A percentile compares a stretch with the other conserved stretches of the same genome.
These are phyloP conservation scores for Onygenales sp. DNA, from an alignment of 2,329 filamentous ascomycete species.

Conservation along the genomic window DNA sequence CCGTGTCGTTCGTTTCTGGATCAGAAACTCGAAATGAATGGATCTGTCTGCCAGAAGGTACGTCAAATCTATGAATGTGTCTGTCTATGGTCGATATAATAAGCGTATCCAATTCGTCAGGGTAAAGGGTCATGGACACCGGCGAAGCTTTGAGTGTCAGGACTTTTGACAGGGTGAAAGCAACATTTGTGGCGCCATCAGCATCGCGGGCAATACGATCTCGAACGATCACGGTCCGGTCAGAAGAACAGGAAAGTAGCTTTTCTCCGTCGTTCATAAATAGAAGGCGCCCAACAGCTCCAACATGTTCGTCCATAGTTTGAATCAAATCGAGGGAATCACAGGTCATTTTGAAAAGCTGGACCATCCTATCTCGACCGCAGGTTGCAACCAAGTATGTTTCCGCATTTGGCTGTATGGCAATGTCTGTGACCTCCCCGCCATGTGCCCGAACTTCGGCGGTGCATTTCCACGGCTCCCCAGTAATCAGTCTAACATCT, in stretches of 20 bases:
- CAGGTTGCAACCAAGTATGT: slow-evolving; percentile 67
- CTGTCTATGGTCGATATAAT: slow-evolving; percentile 55
- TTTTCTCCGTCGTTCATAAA: slow-evolving; percentile 62
- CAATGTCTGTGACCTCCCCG: slow-evolving; percentile 73
- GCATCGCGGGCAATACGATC: slow-evolving; percentile 62
- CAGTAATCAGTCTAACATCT: slow-evolving; percentile 20
- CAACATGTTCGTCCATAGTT: slow-evolving; percentile 84
- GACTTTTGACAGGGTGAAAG: slow-evolving; percentile 66
- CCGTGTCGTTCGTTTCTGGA: slow-evolving; percentile 67
- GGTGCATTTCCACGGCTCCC: slow-evolving; percentile 49
- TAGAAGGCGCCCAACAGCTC: slow-evolving; percentile 68
- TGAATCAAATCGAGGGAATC: slow-evolving; percentile 69
- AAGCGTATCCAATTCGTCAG: slow-evolving; percentile 48
- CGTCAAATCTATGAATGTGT: slow-evolving; percentile 49
- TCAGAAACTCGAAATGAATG: slow-evolving; percentile 77
- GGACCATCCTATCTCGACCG: slow-evolving; percentile 82
- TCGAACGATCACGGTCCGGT: slow-evolving; percentile 76
- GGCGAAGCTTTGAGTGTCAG: slow-evolving; percentile 81
- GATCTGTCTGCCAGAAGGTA: slow-evolving; percentile 59
- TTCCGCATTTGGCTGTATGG: slow-evolving; percentile 53
- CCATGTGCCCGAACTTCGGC: slow-evolving; percentile 78
- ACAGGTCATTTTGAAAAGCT: slow-evolving; percentile 62
- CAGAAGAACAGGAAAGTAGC: slow-evolving; percentile 77
- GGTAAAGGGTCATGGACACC: slow-evolving; percentile 66
- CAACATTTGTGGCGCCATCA: slow-evolving; percentile 48